Base-by-base conservation (phyloP, 441 rosid species). In the Pelargonium cotyledonis region DNA sequence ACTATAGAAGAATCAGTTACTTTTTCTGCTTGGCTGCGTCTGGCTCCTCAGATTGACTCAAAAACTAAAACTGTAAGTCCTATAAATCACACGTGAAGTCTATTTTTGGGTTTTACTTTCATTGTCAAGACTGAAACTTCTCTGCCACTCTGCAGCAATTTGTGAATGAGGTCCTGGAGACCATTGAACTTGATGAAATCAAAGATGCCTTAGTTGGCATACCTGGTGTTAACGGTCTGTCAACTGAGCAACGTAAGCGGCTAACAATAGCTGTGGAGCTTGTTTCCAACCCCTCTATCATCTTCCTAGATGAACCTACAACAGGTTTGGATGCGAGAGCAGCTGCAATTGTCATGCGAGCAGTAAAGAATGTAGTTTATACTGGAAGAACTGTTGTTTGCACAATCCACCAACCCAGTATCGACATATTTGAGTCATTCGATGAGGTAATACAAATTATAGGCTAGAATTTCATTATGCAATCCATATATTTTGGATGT, bases 271-370 rank as follows among this genome's bases (percentile, higher is more conserved):
- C 89, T 0, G 89, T 88, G 70, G 89, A 88, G 81, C 89, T 88
- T 61, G 90, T 88, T 67, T 80, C 92, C 29, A 88, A 88, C 68
- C 90, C 90, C 61, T 85, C 88, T 41, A 79, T 88, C 65, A 81
- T 88, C 12, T 88, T 88, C 64, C 78, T 86, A 88, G 93, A 88
- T 72, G 93, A 88, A 70, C 93, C 93, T 1, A 86, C 90, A 8
- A 75, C 89, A 14, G 88, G 93, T 43, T 73, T 88, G 35, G 93
- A 88, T 77, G 93, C 90, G 19, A 81, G 89, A 76, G 85, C 90
- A 31, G 90, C 92, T 19, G 90, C 92, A 29, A 85, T 88, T 76
- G 92, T 88, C n/a, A 85, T 85, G 86, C 77, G 92, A 67, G 87
- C 86, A 38, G 90, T 83, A 68, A 88, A 84, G 69, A 88, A 85